Evolutionary conservation across 2,329 filamentous ascomycete species (phyloP), one percentile per base, ranked within the genome.

Genomic region (Ophiostoma novo-ulmi): DNA sequence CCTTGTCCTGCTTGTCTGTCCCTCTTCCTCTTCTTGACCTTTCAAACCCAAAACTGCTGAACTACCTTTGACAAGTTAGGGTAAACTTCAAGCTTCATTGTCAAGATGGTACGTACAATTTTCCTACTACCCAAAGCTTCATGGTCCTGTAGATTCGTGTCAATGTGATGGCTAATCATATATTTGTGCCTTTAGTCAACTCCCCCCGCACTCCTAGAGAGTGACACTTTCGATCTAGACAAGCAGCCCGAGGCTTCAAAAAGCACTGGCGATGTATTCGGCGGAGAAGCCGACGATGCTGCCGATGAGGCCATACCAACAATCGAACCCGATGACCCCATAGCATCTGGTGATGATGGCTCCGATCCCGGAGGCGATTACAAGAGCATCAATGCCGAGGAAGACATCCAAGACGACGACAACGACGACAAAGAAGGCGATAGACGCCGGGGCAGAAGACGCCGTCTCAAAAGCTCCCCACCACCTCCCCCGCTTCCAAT

Each of bases 401-500:
- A 22, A 26, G n/a, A 58, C 22, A 11, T 5, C 22, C 22, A 7
- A 13, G 10, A 13, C 26, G 52, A 58, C 13, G 52, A 58, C 52
- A 22, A 58, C 13, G 52, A 58, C 52, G n/a, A 26, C n/a, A 58
- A 26, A 8, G n/a, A 58, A 7, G 48, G 48, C 1, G n/a, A 26
- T 22, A 22, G n/a, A 26, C 52, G 10, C 52, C 52, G 52, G n/a
- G 8, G 52, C 52, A 58, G 52, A 26, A 58, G 8, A 58, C n/a
- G n/a, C 8, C 52, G 7, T 58, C 1, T 13, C 2, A 26, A 58
- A 10, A 10, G 3, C 22, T 26, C 52, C 1, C 52, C 52, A 8
- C 52, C 52, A 26, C 52, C n/a, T 58, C 64, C 64, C 36, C 11
- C 64, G 17, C 20, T 66, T 36, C 22, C 79, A 1, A 76, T 78